Percentiles rank a stretch among this genome's conserved stretches.
These are phyloP conservation scores for Aurantiochytrium sp. DNA, from an alignment of 108 stramenopile species.

Conservation along the genomic window DNA sequence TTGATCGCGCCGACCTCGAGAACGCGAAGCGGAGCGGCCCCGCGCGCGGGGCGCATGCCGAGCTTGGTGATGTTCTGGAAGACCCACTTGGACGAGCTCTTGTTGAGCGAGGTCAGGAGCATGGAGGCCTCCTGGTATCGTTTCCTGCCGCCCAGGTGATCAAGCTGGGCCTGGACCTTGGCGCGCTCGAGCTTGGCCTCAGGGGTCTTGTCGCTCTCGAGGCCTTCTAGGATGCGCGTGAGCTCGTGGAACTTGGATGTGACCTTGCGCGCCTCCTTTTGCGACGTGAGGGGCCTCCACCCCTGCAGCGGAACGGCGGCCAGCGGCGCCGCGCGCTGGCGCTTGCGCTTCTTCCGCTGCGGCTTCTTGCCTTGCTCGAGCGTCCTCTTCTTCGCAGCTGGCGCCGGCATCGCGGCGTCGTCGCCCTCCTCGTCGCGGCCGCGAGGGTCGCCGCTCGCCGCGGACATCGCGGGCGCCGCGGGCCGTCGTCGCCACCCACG, in stretches of 20 bases:
- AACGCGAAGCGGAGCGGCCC: constrained; percentile 23
- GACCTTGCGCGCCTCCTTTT: constrained; percentile 23
- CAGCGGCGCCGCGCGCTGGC: neutral
- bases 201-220: neutral
- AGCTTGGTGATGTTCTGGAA: constrained; percentile 23
- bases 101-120: constrained; percentile 1
- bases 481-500: too few relatives aligned
- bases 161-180: neutral
- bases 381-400: too few relatives aligned
- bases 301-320: neutral
- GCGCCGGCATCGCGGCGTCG: too few relatives aligned
- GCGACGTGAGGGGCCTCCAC: constrained; percentile 17
- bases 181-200: neutral
- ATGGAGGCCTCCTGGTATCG: constrained; percentile 16
- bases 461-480: too few relatives aligned
- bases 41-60: neutral
- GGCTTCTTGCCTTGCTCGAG: too few relatives aligned
- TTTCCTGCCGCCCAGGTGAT: neutral
- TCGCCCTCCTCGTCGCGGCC: too few relatives aligned
- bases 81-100: neutral
- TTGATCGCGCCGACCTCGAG: constrained; percentile 93
- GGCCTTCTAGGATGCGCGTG: neutral
- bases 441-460: too few relatives aligned
- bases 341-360: neutral
- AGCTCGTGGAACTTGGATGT: constrained; percentile 9